phyloP scores from a whole-genome alignment of 768 basidiomycete genomes.

The Leccinum olivaceopallidum region DNA sequence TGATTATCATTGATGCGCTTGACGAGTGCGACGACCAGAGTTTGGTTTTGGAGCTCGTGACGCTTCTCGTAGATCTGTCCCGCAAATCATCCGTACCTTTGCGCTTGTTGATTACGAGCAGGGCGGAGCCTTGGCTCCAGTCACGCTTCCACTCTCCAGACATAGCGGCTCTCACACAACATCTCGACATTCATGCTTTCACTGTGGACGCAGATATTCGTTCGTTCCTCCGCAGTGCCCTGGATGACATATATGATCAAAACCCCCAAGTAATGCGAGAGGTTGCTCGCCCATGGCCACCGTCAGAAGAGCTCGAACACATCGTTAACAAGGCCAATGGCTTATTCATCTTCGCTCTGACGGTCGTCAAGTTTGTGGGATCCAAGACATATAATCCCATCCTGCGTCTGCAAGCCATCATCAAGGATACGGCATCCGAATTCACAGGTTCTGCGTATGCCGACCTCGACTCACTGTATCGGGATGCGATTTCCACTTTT shows the following conservation, averaged over 20 bases:
- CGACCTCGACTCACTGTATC: constrained; percentile 19
- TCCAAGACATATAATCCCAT: constrained; percentile 19
- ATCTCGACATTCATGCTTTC: constrained; percentile 23
- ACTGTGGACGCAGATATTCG: constrained; percentile 24
- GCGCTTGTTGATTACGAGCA: too few species aligned
- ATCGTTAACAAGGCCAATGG: constrained; percentile 22
- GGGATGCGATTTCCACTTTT: constrained; percentile 16
- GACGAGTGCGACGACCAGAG: too few species aligned
- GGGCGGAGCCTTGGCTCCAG: too few species aligned
- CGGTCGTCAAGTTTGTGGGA: constrained; percentile 29
- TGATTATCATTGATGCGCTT: too few species aligned
- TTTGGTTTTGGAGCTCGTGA: too few species aligned
- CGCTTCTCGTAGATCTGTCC: too few species aligned
- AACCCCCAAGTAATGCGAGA: constrained; percentile 15
- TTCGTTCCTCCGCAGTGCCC: constrained; percentile 18
- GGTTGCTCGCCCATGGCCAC: constrained; percentile 23
- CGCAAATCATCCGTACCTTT: too few species aligned
- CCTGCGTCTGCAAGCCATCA: constrained; percentile 14
- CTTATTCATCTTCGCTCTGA: constrained; percentile 31
- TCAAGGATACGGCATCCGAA: constrained; percentile 10
- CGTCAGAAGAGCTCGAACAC: constrained; percentile 19
- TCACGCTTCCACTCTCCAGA: constrained; percentile 17
- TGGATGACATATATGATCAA: constrained; percentile 11
- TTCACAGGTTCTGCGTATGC: constrained; percentile 10
- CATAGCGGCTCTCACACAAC: constrained; percentile 9